Base-by-base conservation (phyloP, 108 stramenopile species). In the Aurantiochytrium sp. region DNA sequence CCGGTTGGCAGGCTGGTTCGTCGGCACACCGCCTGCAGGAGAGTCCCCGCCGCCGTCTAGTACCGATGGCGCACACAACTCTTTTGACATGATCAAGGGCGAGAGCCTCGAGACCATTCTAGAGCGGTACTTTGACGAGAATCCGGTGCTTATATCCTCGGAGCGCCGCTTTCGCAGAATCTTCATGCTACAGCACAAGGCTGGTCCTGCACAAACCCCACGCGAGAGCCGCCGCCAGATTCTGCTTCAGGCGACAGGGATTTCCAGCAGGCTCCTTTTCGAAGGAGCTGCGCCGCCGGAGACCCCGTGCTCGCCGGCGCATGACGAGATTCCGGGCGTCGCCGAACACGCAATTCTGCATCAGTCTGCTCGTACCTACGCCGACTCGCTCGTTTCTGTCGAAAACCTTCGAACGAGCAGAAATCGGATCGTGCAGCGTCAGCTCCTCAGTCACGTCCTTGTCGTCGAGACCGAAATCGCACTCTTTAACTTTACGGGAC, bases 71-170 rank as follows among this genome's bases (percentile, higher is more conserved):
- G n/a, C n/a, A n/a, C n/a, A n/a, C 50, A 52, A 52, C 17, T 17
- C 50, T 15, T 52, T 52, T 52, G 50, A 52, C 50, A 52, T 52
- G 50, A 52, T 52, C 50, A 52, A 52, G 17, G 17, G 50, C 59
- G 34, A 30, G 34, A 65, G 59, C 59, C 34, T 34, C 32, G 39
- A 81, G 32, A 81, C 39, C 8, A 81, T 81, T 81, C 45, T 81
- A 6, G 45, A 81, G 73, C 39, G 42, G 15, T 81, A 81, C 30
- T 81, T 81, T 48, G 73, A 81, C 30, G 73, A 81, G 73, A 81
- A 81, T 48, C 73, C 73, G 6, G 73, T 81, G 12, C 45, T 81
- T 1, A 81, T 81, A 22, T 81, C 73, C 32, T 22, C 19, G 12
- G 73, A 81, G 45, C 39, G 45, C 34, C 59, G 59, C 59, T 65